These are phyloP conservation scores for Pleurostoma richardsiae DNA, from an alignment of 2,329 filamentous ascomycete species.

Conservation along the genomic window DNA sequence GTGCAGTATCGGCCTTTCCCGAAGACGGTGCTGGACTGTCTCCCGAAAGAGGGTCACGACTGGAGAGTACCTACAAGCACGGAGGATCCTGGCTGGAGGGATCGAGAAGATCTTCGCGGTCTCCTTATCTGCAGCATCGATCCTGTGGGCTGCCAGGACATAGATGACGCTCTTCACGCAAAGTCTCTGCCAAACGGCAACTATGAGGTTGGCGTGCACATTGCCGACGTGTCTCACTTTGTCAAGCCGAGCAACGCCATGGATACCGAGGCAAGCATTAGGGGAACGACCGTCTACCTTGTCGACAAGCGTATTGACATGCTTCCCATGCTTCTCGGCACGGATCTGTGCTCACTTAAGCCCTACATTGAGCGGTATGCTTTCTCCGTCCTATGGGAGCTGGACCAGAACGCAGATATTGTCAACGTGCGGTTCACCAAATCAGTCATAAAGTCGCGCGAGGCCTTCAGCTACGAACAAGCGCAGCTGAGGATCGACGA, in stretches of 20 bases:
- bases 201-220: slow-evolving; percentile 93
- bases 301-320: slow-evolving; percentile 99
- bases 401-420: slow-evolving; percentile 79
- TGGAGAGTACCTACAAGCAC: slow-evolving; percentile 84
- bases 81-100: slow-evolving; percentile 82
- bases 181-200: slow-evolving; percentile 83
- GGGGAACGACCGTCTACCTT: slow-evolving; percentile 93
- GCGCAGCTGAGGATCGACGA: slow-evolving; percentile 95
- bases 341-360: slow-evolving; percentile 92
- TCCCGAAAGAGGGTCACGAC: slow-evolving; percentile 85
- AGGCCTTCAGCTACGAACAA: slow-evolving; percentile 97
- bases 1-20: slow-evolving; percentile 97
- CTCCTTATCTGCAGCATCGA: slow-evolving; percentile 96
- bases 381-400: slow-evolving; percentile 84
- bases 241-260: slow-evolving; percentile 96
- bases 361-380: slow-evolving; percentile 94
- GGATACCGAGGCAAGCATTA: slow-evolving; percentile 90
- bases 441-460: slow-evolving; percentile 92
- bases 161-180: slow-evolving; percentile 94
- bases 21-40: slow-evolving; percentile 88
- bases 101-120: slow-evolving; percentile 75
- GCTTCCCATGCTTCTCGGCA: slow-evolving; percentile 93
- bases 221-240: slow-evolving; percentile 98
- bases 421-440: slow-evolving; percentile 88
- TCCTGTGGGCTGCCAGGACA: slow-evolving; percentile 92